These are phyloP conservation scores for Pyrenochaeta sp. DNA, from an alignment of 2,329 filamentous ascomycete species.

Conservation along the genomic window DNA sequence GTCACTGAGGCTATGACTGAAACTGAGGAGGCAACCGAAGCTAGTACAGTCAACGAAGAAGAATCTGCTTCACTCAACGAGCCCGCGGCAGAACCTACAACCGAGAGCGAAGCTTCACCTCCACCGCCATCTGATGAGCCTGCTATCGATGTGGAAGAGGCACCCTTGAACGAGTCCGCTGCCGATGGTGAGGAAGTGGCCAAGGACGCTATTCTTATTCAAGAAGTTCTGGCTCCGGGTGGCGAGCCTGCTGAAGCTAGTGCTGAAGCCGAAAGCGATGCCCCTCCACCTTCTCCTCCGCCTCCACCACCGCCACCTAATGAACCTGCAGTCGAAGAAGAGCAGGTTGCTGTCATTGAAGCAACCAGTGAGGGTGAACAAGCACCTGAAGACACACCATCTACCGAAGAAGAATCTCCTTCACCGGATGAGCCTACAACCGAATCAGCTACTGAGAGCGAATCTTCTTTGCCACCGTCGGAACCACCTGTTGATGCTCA, in stretches of 20 bases:
- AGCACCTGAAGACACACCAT: background rate
- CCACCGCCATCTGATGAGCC: background rate
- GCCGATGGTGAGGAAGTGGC: background rate
- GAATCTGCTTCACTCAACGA: background rate
- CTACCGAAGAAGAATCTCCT: background rate
- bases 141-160: background rate
- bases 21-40: background rate
- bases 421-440: background rate
- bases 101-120: slow-evolving; percentile 4
- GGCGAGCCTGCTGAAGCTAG: no score
- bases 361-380: background rate
- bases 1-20: background rate
- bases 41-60: background rate
- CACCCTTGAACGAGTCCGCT: slow-evolving; percentile 1
- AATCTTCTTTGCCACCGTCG: slow-evolving; percentile 1
- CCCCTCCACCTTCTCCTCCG: no score
- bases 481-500: background rate
- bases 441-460: slow-evolving; percentile 1
- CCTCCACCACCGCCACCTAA: slow-evolving; percentile 11
- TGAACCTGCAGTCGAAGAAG: slow-evolving; percentile 3
- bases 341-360: slow-evolving; percentile 1
- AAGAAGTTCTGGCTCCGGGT: background rate
- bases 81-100: background rate
- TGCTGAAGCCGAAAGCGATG: no score
- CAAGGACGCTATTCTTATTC: background rate